These are phyloP conservation scores for Pythium scleroteichum DNA, from an alignment of 352 stramenopile genomes.

Conservation along the genomic window DNA sequence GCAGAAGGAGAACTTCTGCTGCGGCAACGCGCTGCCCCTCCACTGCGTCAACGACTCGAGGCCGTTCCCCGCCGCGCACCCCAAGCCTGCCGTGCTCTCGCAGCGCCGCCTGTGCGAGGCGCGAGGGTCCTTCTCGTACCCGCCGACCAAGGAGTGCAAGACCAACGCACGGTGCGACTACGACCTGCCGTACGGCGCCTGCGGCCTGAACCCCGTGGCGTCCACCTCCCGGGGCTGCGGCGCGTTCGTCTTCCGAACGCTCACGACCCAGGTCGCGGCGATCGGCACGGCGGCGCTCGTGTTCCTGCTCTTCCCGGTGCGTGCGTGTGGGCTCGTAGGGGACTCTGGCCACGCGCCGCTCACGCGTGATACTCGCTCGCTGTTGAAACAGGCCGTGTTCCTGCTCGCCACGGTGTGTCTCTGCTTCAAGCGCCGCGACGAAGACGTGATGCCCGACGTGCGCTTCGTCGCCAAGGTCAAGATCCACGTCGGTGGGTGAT, in stretches of 20 bases:
- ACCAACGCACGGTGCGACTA: slow-evolving; percentile 46
- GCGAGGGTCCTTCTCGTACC: slow-evolving; percentile 33
- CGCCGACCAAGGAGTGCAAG: slow-evolving; percentile 51
- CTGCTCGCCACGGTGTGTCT: slow-evolving; percentile 55
- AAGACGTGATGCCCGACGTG: slow-evolving; percentile 63
- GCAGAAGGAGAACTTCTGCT: slow-evolving; percentile 71
- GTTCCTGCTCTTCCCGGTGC: slow-evolving; percentile 52
- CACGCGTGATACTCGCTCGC: too few species aligned
- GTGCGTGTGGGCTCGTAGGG: too few species aligned
- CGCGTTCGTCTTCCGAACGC: slow-evolving; percentile 41
- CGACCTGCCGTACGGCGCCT: slow-evolving; percentile 63
- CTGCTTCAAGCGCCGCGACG: slow-evolving; percentile 70
- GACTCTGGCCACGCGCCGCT: too few species aligned
- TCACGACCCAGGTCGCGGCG: slow-evolving; percentile 44
- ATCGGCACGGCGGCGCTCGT: slow-evolving; percentile 42
- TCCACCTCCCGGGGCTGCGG: slow-evolving; percentile 51
- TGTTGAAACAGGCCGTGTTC: slow-evolving; percentile 42
- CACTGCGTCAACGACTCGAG: slow-evolving; percentile 48
- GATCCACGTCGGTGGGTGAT: slow-evolving; percentile 23
- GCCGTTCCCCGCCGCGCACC: slow-evolving; percentile 49
- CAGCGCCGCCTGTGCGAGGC: slow-evolving; percentile 28
- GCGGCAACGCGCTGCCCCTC: slow-evolving; percentile 55
- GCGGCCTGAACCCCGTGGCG: slow-evolving; percentile 55
- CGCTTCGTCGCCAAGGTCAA: slow-evolving; percentile 48
- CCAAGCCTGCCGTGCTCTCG: slow-evolving; percentile 25